A percentile compares a stretch with the other conserved stretches of the same genome.
These are phyloP conservation scores for Colletotrichum sp. DNA, from an alignment of 2,329 filamentous ascomycete genomes.

Conservation along the genomic window DNA sequence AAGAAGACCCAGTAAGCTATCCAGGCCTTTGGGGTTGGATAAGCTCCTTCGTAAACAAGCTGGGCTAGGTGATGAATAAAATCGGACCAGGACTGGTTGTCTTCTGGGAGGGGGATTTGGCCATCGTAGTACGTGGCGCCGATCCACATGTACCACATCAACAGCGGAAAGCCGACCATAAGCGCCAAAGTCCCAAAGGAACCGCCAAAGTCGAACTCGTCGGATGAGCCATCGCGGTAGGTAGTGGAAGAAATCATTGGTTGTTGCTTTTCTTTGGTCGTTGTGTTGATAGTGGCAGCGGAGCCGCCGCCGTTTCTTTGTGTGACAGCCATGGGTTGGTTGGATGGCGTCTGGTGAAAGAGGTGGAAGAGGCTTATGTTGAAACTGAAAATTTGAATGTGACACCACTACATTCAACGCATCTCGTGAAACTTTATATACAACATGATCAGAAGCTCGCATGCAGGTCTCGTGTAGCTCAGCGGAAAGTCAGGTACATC, in stretches of 20 bases:
- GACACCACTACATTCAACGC: fast-evolving
- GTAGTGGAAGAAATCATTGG: neutral
- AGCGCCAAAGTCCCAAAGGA: conserved; percentile 73
- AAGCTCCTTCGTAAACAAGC: conserved; percentile 61
- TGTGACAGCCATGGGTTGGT: neutral
- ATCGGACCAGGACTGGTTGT: conserved; percentile 66
- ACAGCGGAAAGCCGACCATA: conserved; percentile 85
- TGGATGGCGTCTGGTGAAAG: neutral
- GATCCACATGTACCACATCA: conserved; percentile 98
- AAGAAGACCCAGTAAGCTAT: conserved; percentile 94
- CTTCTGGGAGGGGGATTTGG: conserved; percentile 68
- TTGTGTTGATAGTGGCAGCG: neutral
- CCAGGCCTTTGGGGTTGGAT: conserved; percentile 65
- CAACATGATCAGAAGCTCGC: neutral
- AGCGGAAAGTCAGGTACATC: fast-evolving
- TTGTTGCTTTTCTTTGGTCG: neutral
- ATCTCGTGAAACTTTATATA: neutral
- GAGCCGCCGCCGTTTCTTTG: neutral
- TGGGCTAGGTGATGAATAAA: conserved; percentile 71
- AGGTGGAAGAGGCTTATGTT: neutral
- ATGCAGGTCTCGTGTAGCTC: neutral
- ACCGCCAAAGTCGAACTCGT: conserved; percentile 82
- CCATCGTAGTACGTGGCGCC: conserved; percentile 86
- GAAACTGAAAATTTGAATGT: fast-evolving
- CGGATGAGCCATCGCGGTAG: conserved; percentile 39